Conservation (phyloP, 768 basidiomycete species). For the Boletus insuetus region DNA sequence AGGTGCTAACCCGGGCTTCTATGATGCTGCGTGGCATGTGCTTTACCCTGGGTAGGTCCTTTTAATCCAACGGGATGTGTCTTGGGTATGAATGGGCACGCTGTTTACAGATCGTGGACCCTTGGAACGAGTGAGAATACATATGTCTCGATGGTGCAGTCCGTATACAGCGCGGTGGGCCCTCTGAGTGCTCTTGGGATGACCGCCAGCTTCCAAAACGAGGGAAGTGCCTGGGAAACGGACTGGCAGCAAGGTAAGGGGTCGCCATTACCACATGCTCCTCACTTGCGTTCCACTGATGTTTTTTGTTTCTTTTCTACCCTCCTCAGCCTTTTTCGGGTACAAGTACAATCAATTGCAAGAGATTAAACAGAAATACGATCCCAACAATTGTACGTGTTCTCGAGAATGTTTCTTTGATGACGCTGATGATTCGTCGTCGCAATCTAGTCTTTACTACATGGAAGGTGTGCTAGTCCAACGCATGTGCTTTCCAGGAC, state of each 20-base stretch:
- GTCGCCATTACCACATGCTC: too few relatives aligned
- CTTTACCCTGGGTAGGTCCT: conserved; percentile 3
- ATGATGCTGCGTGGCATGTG: conserved; percentile 16
- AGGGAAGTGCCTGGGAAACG: conserved; percentile 13
- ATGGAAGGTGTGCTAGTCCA: neutral
- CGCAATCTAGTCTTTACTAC: conserved; percentile 14
- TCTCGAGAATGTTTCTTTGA: neutral
- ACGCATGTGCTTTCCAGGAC: too few relatives aligned
- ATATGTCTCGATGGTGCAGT: neutral
- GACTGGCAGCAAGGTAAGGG: conserved; percentile 14
- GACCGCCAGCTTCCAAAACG: conserved; percentile 19
- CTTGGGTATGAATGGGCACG: neutral
- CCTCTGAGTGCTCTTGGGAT: conserved; percentile 13
- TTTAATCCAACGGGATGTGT: neutral
- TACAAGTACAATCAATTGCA: conserved; percentile 15
- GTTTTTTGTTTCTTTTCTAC: too few relatives aligned
- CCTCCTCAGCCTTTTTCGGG: conserved; percentile 13
- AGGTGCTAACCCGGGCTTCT: conserved; percentile 19
- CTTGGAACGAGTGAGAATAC: conserved; percentile 1
- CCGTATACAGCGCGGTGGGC: conserved; percentile 2
- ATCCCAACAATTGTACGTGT: conserved; percentile 11
- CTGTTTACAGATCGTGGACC: conserved; percentile 12
- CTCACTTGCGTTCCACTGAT: too few relatives aligned
- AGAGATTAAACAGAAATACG: conserved; percentile 14
- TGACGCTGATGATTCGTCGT: neutral